Percentiles rank a stretch among this genome's conserved stretches.
Conservation (phyloP, 2,329 filamentous ascomycete species). For the Coniochaeta prunicola region DNA sequence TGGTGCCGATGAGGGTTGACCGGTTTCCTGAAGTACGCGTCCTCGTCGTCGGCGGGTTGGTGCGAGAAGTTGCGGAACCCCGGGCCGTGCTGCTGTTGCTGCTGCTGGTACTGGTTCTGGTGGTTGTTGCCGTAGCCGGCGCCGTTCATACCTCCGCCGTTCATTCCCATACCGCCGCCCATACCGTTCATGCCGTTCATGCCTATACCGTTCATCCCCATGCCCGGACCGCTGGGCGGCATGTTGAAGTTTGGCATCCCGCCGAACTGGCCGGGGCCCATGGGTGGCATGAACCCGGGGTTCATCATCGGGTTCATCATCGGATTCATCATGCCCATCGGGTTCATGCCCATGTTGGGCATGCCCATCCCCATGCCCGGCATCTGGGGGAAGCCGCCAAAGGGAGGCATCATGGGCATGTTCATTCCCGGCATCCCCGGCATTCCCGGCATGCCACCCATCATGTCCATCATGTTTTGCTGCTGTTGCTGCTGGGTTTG, state of each 20-base stretch:
- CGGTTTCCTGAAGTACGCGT: constrained; percentile 91
- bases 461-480: constrained; percentile 34
- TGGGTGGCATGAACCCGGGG: constrained; percentile 13
- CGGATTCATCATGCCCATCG: constrained; percentile 18
- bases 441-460: constrained; percentile 30
- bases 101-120: constrained; percentile 15
- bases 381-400: constrained; percentile 14
- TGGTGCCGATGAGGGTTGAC: constrained; percentile 91
- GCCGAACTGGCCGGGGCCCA: background rate
- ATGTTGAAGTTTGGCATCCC: background rate
- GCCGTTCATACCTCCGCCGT: constrained; percentile 17
- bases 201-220: constrained; percentile 21
- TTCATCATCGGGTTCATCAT: constrained; percentile 16
- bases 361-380: constrained; percentile 21
- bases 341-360: constrained; percentile 2
- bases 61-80: constrained; percentile 28
- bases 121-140: constrained; percentile 23
- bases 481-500: constrained; percentile 40
- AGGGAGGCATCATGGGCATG: constrained; percentile 27
- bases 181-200: constrained; percentile 30
- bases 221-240: constrained; percentile 7
- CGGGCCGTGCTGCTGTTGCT: constrained; percentile 15
- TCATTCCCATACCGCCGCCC: constrained; percentile 13
- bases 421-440: constrained; percentile 25
- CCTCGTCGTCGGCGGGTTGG: constrained; percentile 64